Evolutionary conservation across 2,329 filamentous ascomycete species (phyloP).

Genomic region (Penicillium psychrosexuale): DNA sequence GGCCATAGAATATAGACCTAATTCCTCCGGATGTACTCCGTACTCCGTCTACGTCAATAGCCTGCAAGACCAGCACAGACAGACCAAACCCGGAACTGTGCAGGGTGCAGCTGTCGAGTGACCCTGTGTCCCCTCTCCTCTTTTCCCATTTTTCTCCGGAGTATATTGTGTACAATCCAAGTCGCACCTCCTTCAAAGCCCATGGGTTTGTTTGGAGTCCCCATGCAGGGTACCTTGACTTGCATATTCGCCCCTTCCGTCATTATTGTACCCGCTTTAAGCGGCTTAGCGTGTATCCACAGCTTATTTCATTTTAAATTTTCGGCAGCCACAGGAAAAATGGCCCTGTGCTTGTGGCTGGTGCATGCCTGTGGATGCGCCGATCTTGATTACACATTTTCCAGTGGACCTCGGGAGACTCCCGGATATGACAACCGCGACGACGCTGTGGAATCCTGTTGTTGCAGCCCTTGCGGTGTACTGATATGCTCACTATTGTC

Average conservation of each 20-base stretch:
- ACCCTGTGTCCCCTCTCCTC: slow-evolving; percentile 7
- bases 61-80: slow-evolving; percentile 17
- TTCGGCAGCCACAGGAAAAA: not conserved
- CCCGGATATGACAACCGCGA: not conserved
- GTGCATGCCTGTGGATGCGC: slow-evolving; percentile 1
- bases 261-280: slow-evolving; percentile 16
- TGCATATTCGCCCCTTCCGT: slow-evolving; percentile 27
- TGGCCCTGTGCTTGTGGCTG: not conserved
- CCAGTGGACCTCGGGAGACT: slow-evolving; percentile 1
- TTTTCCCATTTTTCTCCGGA: slow-evolving; percentile 8
- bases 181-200: slow-evolving; percentile 1
- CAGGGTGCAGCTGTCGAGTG: slow-evolving; percentile 18
- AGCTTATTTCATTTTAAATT: slow-evolving; percentile 1
- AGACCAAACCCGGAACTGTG: slow-evolving; percentile 18
- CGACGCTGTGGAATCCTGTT: not conserved
- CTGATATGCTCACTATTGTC: not conserved
- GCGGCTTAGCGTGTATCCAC: slow-evolving; percentile 12
- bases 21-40: too few species aligned
- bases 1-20: not conserved
- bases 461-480: not conserved
- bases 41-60: slow-evolving; percentile 4
- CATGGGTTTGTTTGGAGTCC: not conserved
- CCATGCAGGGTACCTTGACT: slow-evolving; percentile 19
- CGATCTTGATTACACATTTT: not conserved
- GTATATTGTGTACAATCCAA: not conserved